Base-by-base conservation (phyloP, 768 basidiomycete genomes). In the Boletus coccyginus region DNA sequence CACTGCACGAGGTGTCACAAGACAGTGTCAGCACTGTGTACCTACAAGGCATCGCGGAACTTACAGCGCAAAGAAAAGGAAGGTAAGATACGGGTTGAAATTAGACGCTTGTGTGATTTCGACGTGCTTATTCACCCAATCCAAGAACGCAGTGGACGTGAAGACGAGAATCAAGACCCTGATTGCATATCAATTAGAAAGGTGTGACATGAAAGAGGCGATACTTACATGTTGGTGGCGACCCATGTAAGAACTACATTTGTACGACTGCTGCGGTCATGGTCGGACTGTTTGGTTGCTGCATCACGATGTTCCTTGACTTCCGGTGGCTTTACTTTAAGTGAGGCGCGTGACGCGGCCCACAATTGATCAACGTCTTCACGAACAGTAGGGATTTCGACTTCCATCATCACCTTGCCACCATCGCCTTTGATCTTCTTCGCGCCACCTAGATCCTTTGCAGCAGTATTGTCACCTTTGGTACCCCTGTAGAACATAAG, bases 331-430 rank as follows among this genome's bases (percentile, higher is more conserved):
- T 83, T 88, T 58, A 81, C 75, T 60, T 85, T 81, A 57, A 95
- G 77, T 29, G 92, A 78, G 53, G 76, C 76, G 56, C 86, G 82
- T 27, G 90, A 88, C 21, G 92, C 90, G 17, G 76, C 69, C 94
- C 94, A 96, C 41, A 96, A 72, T 50, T 86, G 87, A 66, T 94
- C 93, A 52, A 94, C 89, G 57, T 95, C 93, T 69, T 95, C 94
- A 38, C 85, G 81, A 10, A 81, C 81, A 19, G 91, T 90, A 1
- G 88, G 87, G 14, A 96, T 67, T 64, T 92, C 88, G 45, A 95
- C 88, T 70, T 94, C 93, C 75, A 93, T 82, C 63, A 94, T 75
- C 45, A 90, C 90, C 64, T 94, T 88, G 50, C 94, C 94, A 68
- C 87, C 86, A 36, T 88, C 86, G 52, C 82, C 84, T 75, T 90